A percentile compares a stretch with the other conserved stretches of the same genome.
These are phyloP conservation scores for Phytophthora cryptogea DNA, from an alignment of 352 stramenopile species.

Conservation along the genomic window DNA sequence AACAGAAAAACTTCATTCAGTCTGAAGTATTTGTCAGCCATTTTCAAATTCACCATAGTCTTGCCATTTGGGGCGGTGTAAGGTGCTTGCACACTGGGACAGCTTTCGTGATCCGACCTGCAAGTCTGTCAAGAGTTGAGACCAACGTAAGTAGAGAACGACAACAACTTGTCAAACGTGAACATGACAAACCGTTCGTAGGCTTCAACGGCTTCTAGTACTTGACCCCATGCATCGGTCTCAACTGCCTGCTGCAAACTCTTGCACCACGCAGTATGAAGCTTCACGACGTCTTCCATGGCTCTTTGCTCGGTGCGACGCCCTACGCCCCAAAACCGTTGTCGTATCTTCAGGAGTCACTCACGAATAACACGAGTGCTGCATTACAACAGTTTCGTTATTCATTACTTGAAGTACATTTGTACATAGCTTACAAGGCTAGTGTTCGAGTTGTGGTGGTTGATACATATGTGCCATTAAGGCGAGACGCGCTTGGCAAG, in stretches of 20 bases:
- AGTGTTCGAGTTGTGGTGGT: slow-evolving; percentile 14
- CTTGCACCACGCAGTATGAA: slow-evolving; percentile 60
- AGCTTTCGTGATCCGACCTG: slow-evolving; percentile 38
- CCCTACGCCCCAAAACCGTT: slow-evolving; percentile 14
- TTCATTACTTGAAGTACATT: slow-evolving; percentile 27
- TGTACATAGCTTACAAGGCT: slow-evolving; percentile 28
- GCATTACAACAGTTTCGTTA: slow-evolving; percentile 11
- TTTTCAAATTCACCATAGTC: not conserved
- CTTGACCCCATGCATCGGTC: slow-evolving; percentile 69
- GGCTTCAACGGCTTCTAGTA: slow-evolving; percentile 76
- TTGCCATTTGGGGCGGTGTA: slow-evolving; percentile 44
- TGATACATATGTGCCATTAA: slow-evolving; percentile 12
- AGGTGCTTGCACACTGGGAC: slow-evolving; percentile 50
- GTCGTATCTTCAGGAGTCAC: slow-evolving; percentile 7
- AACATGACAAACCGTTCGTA: slow-evolving; percentile 66
- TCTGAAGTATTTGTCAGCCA: not conserved
- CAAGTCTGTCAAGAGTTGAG: slow-evolving; percentile 33
- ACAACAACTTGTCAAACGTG: not conserved
- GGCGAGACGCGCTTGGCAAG: slow-evolving; percentile 62
- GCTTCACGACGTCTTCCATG: slow-evolving; percentile 55
- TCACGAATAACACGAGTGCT: not conserved
- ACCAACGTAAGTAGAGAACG: slow-evolving; percentile 1
- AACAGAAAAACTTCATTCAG: not conserved
- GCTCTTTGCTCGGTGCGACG: slow-evolving; percentile 11
- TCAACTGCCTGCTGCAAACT: slow-evolving; percentile 62